Percentiles rank a stretch among this genome's conserved stretches.
phyloP scores from a whole-genome alignment of 352 stramenopile species.

The Phytophthora aleatoria region DNA sequence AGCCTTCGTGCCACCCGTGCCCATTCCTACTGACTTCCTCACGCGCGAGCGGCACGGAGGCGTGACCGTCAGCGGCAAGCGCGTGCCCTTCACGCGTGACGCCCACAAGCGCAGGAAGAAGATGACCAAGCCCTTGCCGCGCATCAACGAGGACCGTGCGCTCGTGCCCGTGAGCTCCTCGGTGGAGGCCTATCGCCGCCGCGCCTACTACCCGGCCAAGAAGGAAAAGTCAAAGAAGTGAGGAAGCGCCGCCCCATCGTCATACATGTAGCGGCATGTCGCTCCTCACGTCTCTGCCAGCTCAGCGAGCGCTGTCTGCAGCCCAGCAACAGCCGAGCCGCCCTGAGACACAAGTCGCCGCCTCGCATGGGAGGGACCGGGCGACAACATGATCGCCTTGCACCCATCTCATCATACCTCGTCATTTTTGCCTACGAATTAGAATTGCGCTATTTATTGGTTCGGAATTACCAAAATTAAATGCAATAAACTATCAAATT shows the following conservation, averaged over 20 bases:
- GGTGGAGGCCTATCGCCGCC: slow-evolving; percentile 42
- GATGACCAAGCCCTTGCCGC: slow-evolving; percentile 22
- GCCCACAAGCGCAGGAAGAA: slow-evolving; percentile 35
- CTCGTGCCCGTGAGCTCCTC: slow-evolving; percentile 28
- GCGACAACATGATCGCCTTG: slow-evolving; percentile 9
- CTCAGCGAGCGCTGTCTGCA: background rate
- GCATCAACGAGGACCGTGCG: slow-evolving; percentile 38
- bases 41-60: slow-evolving; percentile 38
- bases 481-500: slow-evolving; percentile 25
- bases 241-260: slow-evolving; percentile 11
- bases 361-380: slow-evolving; percentile 1
- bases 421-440: slow-evolving; percentile 20
- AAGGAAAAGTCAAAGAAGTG: slow-evolving; percentile 44
- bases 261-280: background rate
- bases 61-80: slow-evolving; percentile 43
- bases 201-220: slow-evolving; percentile 43
- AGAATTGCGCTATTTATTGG: slow-evolving; percentile 37
- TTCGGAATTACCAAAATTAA: slow-evolving; percentile 22
- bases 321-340: slow-evolving; percentile 1
- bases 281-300: slow-evolving; percentile 7
- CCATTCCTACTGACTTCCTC: slow-evolving; percentile 39
- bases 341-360: slow-evolving; percentile 20
- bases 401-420: slow-evolving; percentile 3
- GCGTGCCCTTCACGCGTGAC: slow-evolving; percentile 46
- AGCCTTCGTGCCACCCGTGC: slow-evolving; percentile 24